phyloP scores from a whole-genome alignment of 2,329 filamentous ascomycete genomes.

The Fusarium poae region DNA sequence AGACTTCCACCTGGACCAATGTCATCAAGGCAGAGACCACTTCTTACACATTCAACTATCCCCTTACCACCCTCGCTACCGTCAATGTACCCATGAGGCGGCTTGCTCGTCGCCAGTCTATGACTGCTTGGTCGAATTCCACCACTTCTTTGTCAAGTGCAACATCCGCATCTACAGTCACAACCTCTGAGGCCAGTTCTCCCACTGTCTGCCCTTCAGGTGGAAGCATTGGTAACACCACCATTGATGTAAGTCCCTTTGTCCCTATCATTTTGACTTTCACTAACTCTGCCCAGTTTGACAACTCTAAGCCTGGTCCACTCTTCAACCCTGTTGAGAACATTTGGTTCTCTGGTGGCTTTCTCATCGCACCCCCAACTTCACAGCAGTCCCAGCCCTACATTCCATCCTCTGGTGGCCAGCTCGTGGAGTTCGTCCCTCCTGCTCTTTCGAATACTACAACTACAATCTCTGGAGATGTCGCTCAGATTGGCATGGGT shows the following conservation, averaged over 20 bases:
- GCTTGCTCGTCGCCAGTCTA: slow-evolving; percentile 49
- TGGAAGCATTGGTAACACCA: slow-evolving; percentile 55
- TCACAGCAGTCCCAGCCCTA: slow-evolving; percentile 52
- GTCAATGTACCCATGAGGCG: slow-evolving; percentile 49
- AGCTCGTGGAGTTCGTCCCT: slow-evolving; percentile 58
- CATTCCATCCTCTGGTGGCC: slow-evolving; percentile 56
- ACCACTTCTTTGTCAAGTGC: slow-evolving; percentile 39
- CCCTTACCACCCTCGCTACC: slow-evolving; percentile 56
- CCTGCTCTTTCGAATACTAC: slow-evolving; percentile 51
- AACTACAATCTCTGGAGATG: slow-evolving; percentile 50
- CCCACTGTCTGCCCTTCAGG: slow-evolving; percentile 49
- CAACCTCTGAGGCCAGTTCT: slow-evolving; percentile 20
- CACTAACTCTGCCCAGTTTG: slow-evolving; percentile 53
- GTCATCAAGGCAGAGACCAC: slow-evolving; percentile 56
- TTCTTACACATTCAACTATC: slow-evolving; percentile 57
- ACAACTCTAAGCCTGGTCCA: slow-evolving; percentile 53
- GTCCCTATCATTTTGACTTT: not conserved
- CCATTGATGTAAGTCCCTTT: slow-evolving; percentile 53
- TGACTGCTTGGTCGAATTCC: slow-evolving; percentile 53
- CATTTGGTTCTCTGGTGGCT: slow-evolving; percentile 60
- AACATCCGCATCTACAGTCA: slow-evolving; percentile 13
- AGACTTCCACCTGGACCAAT: slow-evolving; percentile 58
- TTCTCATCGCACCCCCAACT: slow-evolving; percentile 55
- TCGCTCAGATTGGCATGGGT: slow-evolving; percentile 57
- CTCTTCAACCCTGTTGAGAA: slow-evolving; percentile 57